Percentiles rank a stretch among this genome's conserved stretches.
Evolutionary conservation across 176 grass and related monocot genomes (phyloP).

Genomic region (Metroxylon sagu): DNA sequence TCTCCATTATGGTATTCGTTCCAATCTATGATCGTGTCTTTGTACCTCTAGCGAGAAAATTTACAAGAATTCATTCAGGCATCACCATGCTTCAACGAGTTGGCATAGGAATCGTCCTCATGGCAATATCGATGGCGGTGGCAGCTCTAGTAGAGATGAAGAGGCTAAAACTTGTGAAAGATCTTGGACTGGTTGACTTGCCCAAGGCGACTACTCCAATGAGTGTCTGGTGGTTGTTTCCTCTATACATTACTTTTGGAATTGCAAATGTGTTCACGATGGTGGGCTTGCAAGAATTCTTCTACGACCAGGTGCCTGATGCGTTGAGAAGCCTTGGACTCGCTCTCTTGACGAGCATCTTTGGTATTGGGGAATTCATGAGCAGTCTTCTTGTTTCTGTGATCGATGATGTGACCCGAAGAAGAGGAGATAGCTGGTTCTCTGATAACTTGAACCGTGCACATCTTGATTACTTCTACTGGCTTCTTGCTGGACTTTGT

Average conservation of each 20-base stretch:
- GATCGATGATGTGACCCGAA: slow-evolving; percentile 23
- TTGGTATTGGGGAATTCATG: slow-evolving; percentile 30
- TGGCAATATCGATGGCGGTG: slow-evolving; percentile 28
- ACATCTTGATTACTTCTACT: not conserved
- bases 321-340: slow-evolving; percentile 34
- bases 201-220: slow-evolving; percentile 36
- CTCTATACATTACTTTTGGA: slow-evolving; percentile 49
- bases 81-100: slow-evolving; percentile 66
- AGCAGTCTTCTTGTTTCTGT: slow-evolving; percentile 38
- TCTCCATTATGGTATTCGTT: not conserved
- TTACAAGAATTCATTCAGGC: slow-evolving; percentile 12
- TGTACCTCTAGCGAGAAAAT: not conserved
- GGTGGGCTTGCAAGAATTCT: slow-evolving; percentile 69
- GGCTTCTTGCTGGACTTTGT: not conserved
- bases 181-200: slow-evolving; percentile 20
- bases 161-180: slow-evolving; percentile 27
- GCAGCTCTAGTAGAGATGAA: slow-evolving; percentile 47
- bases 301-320: slow-evolving; percentile 66
- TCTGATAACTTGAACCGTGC: not conserved
- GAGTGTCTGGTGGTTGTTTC: slow-evolving; percentile 78
- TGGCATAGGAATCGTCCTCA: slow-evolving; percentile 30
- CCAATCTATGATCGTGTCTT: not conserved
- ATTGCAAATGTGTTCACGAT: slow-evolving; percentile 54
- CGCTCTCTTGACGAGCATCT: slow-evolving; percentile 33
- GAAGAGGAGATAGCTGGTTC: not conserved